Evolutionary conservation across 345 rosid species (phyloP), one percentile per base, ranked within the genome.

Genomic region (Sonneratia alba): DNA sequence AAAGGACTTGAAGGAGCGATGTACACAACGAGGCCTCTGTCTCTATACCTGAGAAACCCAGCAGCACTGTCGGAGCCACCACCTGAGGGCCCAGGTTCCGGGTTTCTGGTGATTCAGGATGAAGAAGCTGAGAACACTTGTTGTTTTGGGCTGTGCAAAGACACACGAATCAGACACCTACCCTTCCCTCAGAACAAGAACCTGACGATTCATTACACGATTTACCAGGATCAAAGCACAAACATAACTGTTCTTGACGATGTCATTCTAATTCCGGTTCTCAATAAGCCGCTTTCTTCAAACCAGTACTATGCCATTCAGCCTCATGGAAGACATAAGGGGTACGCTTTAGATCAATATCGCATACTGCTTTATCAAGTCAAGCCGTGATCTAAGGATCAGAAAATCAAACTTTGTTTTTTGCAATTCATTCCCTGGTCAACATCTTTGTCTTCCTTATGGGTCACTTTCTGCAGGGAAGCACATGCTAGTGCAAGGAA

Each of bases 21-120:
- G 87, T 83, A 86, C 70, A 83, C 82, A 74, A 86, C 87, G 11
- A 82, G 89, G 79, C 87, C 87, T 55, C 81, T 83, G 6, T 86
- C 87, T 19, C 21, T 79, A 77, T 86, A 75, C 71, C 73, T 76
- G 55, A 82, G 76, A 32, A 49, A 14, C 66, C 86, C 86, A 19
- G 57, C 72, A 4, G 73, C 75, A 21, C 74, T 78, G 2, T 71
- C 66, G 1, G 67, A 24, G 36, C 63, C 76, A 15, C 89, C 84
- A 0, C 82, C 83, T 0, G 89, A 73, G 15, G 89, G 86, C 55
- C 86, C 89, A 0, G 74, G 73, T 61, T 82, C 87, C 1, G 87
- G 89, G 7, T 24, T 77, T 36, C 62, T 86, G 45, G 82, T 86
- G 0, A 73, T 86, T 62, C 79, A 71, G 70, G 89, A 86, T 24